Base-by-base conservation (phyloP, 2,329 filamentous ascomycete genomes). In the Alternaria brassicae region DNA sequence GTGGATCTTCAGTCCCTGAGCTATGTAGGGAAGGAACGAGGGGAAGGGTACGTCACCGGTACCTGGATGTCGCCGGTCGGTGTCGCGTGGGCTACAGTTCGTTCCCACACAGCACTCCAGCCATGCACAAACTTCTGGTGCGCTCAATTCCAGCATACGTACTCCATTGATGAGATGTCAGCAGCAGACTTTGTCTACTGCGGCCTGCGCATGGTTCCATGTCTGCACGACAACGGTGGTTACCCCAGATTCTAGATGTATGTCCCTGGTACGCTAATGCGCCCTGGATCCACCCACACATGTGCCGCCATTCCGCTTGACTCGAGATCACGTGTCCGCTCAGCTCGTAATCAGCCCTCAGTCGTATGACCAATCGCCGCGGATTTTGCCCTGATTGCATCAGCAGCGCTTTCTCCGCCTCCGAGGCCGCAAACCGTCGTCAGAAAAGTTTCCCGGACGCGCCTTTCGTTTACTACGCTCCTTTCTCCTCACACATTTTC, bases 351-450 rank as follows among this genome's bases (percentile, higher is more conserved):
- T 44, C 41, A 19, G 40, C 36, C 39, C 50, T 45, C 36, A 4
- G 32, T 57, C 41, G 51, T 25, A 58, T 61, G 58, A 61, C 61
- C 58, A 63, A 63, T 63, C 58, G 44, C 52, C 54, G 52, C 56
- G 25, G 39, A 45, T 23, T 44, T 44, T 30, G 39, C 36, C 55
- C 36, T 55, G 55, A 53, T 53, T 53, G 44, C 51, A 51, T 58
- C 50, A 57, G 54, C 47, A 55, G 55, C 61, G 53, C 50, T 60
- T 68, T 72, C 60, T 58, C 56, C 59, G 67, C 72, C 67, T 69
- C 72, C 71, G 70, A 72, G 62, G 68, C 65, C 72, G 69, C 63
- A 61, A 42, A 37, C 61, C 61, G 49, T 60, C 59, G 66, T 54
- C 56, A 63, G 60, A 62, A 72, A 72, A 73, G 67, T 62, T 64